Conservation (phyloP, 2,329 filamentous ascomycete species). For the Colletotrichum lindemuthianum region DNA sequence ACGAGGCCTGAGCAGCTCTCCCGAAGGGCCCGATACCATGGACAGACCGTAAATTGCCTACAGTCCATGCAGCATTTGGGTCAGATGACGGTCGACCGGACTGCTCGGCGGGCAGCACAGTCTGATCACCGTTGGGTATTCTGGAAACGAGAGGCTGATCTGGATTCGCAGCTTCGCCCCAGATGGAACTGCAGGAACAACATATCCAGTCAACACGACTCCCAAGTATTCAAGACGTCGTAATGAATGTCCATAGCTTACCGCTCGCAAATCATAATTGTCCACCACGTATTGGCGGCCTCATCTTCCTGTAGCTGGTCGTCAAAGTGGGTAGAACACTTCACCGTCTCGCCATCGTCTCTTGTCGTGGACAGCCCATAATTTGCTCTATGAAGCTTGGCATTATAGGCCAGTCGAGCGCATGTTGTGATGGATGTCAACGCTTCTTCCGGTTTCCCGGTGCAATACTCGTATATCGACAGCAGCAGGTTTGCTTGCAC, state of each 20-base stretch:
- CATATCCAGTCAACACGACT: too few species aligned
- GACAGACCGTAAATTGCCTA: too few species aligned
- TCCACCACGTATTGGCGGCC: conserved; percentile 3
- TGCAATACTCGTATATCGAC: conserved; percentile 43
- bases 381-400: conserved; percentile 32
- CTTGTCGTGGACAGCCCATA: not conserved
- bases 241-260: not conserved
- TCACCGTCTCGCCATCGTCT: not conserved
- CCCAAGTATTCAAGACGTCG: accelerated
- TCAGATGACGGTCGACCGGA: too few species aligned
- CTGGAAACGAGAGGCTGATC: too few species aligned
- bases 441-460: conserved; percentile 37
- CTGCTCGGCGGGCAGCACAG: too few species aligned
- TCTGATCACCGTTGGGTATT: too few species aligned
- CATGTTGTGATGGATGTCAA: conserved; percentile 40
- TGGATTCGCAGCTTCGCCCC: too few species aligned
- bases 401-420: conserved; percentile 41
- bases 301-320: not conserved
- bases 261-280: not conserved
- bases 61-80: too few species aligned
- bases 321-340: not conserved
- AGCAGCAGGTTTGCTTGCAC: conserved; percentile 37
- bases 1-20: too few species aligned
- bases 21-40: too few species aligned
- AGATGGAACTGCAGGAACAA: too few species aligned